Conservation (phyloP, 345 rosid genomes). For the Eutrema japonicum region DNA sequence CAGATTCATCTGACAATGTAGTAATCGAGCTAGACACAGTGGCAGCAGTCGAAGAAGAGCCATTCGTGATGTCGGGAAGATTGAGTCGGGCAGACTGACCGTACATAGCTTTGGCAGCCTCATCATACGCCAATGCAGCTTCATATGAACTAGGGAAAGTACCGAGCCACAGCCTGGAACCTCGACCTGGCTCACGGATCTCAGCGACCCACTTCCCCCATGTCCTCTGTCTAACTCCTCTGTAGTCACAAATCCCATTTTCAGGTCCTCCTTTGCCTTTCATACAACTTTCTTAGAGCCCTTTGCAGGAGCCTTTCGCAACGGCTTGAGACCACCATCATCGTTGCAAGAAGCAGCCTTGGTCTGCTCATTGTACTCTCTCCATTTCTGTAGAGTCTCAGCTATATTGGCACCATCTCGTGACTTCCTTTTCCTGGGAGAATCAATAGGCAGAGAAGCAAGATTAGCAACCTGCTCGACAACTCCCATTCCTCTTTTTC, state of each 20-base stretch:
- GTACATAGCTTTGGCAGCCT: slow-evolving; percentile 75
- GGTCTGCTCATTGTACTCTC: slow-evolving; percentile 49
- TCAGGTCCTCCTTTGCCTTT: slow-evolving; percentile 97
- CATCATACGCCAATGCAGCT: slow-evolving; percentile 88
- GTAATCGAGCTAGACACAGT: slow-evolving; percentile 43
- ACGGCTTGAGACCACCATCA: slow-evolving; percentile 29
- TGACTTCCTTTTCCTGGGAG: slow-evolving; percentile 60
- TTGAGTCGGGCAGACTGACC: slow-evolving; percentile 69
- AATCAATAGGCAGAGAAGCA: slow-evolving; percentile 32
- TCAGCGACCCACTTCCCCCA: slow-evolving; percentile 99
- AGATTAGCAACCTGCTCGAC: slow-evolving; percentile 30
- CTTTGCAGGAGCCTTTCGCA: slow-evolving; percentile 58
- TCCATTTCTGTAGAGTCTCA: slow-evolving; percentile 69
- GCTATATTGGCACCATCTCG: slow-evolving; percentile 51
- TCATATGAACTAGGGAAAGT: slow-evolving; percentile 67
- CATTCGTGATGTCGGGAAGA: slow-evolving; percentile 41
- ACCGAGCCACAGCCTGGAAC: slow-evolving; percentile 82
- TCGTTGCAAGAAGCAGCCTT: slow-evolving; percentile 36
- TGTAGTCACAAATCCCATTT: slow-evolving; percentile 53
- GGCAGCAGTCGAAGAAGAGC: slow-evolving; percentile 36
- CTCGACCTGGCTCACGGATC: slow-evolving; percentile 73
- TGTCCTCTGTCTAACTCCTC: slow-evolving; percentile 90
- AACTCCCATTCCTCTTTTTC: slow-evolving; percentile 38
- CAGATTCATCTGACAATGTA: slow-evolving; percentile 46
- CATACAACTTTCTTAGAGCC: slow-evolving; percentile 89